Percentiles rank a stretch among this genome's conserved stretches.
phyloP scores from a whole-genome alignment of 257 asterid species.

The Cruciata laevipes region DNA sequence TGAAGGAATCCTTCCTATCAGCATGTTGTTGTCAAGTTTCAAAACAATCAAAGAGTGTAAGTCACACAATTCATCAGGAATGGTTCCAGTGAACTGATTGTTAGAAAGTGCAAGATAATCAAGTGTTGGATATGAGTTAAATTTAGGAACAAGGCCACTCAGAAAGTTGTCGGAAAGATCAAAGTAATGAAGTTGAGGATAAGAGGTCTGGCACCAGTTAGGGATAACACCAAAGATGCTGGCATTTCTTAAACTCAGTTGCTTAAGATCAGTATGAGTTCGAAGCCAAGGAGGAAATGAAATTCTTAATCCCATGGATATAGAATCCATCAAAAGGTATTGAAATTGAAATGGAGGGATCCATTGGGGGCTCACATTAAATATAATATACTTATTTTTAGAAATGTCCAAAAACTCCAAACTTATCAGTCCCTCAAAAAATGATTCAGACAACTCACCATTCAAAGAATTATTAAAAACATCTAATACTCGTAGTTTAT shows the following conservation, averaged over 20 bases:
- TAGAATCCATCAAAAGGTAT: neutral
- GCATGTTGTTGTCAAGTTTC: neutral
- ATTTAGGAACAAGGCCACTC: neutral
- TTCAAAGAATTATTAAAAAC: slow-evolving; percentile 1
- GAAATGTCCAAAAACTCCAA: neutral
- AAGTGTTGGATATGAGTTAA: neutral
- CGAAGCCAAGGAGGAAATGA: neutral
- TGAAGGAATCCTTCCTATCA: slow-evolving; percentile 2
- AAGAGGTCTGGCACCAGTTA: neutral
- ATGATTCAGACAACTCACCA: slow-evolving; percentile 10
- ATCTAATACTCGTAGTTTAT: neutral
- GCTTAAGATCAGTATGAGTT: neutral
- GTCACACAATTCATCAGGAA: neutral
- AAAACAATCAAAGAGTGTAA: neutral
- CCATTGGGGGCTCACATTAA: slow-evolving; percentile 13
- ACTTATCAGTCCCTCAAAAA: neutral
- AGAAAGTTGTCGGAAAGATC: neutral
- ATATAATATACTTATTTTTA: neutral
- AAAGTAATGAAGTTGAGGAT: neutral
- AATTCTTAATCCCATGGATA: slow-evolving; percentile 6
- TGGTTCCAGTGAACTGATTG: neutral
- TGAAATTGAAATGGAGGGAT: slow-evolving; percentile 9
- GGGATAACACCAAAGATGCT: neutral
- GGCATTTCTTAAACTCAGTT: neutral
- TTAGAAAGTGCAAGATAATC: neutral